Evolutionary conservation across 1,284 basidiomycete species (phyloP), one percentile per base, ranked within the genome.

Genomic region (Clitocybe nebularis): DNA sequence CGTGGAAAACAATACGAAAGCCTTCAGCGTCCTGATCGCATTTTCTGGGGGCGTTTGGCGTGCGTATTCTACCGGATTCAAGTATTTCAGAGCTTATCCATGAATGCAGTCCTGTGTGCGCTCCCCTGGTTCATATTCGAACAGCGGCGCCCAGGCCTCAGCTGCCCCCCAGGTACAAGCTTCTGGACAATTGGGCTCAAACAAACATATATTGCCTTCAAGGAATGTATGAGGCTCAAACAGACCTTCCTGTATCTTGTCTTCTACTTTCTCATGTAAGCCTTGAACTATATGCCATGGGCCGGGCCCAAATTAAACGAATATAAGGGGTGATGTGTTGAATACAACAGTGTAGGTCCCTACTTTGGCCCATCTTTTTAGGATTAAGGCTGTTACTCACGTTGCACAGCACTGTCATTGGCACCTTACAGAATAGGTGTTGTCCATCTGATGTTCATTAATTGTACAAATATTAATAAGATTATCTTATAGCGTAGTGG

Each of bases 91-190:
- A n/a, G n/a, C n/a, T n/a, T n/a, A n/a, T n/a, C n/a, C n/a, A n/a
- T n/a, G n/a, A n/a, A n/a, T n/a, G n/a, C 45, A 86, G 80, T 87
- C 25, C 45, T 84, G 3, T 87, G 81, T 52, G 84, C 86, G 3
- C 55, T 87, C 1, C 88, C 87, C 0, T 90, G 88, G 87, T 86
- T 90, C 55, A 57, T 85, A 28, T 62, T 79, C 7, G 86, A 88
- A 62, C 77, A 84, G 55, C 72, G 79, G 25, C 67, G 84, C 23
- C 78, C 86, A 29, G 84, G 84, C 23, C 64, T 86, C 41, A 57
- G 72, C 10, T 68, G 89, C 16, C 88, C 89, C 2, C 69, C 74
- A 0, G 74, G 77, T 8, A 77, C 77, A 1, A 80, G 71, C 4
- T 68, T 87, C 39, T 54, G 84, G 30, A 87, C 82, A 1, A 75